Evolutionary conservation across 2,329 filamentous ascomycete species (phyloP).

Genomic region (Fusarium praegraminearum): DNA sequence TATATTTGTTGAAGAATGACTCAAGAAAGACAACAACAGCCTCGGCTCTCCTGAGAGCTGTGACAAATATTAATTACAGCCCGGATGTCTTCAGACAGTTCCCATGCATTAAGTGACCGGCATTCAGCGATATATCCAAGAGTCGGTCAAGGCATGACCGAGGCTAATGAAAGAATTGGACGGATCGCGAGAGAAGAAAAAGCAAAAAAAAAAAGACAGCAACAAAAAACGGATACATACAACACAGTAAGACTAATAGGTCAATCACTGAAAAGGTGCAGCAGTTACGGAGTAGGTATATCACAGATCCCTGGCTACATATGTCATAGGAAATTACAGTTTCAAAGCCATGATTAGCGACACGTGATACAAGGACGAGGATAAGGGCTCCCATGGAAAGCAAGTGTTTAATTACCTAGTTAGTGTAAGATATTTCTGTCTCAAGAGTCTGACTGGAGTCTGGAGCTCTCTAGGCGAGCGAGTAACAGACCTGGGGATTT

Average conservation of each 20-base stretch:
- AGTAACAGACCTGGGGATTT: constrained; percentile 5
- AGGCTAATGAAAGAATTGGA: constrained; percentile 5
- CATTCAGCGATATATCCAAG: constrained; percentile 11
- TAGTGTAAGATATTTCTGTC: constrained; percentile 12
- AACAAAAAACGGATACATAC: background rate
- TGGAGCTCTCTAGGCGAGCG: constrained; percentile 12
- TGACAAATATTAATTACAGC: background rate
- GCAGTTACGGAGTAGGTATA: constrained; percentile 4
- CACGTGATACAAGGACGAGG: constrained; percentile 16
- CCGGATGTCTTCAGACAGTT: background rate
- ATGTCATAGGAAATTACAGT: constrained; percentile 19
- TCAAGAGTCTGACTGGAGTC: constrained; percentile 22
- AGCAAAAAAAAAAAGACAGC: background rate
- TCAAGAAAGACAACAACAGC: background rate
- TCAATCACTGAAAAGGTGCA: background rate
- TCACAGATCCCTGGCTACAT: constrained; percentile 20
- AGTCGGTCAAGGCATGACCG: constrained; percentile 1
- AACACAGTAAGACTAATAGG: background rate
- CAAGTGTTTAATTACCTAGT: background rate
- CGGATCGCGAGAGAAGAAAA: background rate
- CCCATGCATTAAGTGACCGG: constrained; percentile 11
- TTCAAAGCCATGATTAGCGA: constrained; percentile 21
- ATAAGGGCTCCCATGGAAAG: constrained; percentile 1
- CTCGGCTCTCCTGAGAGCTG: background rate
- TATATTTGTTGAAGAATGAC: background rate